phyloP scores from a whole-genome alignment of 495 filamentous ascomycete genomes.

The Astrothelium subdiscretum region DNA sequence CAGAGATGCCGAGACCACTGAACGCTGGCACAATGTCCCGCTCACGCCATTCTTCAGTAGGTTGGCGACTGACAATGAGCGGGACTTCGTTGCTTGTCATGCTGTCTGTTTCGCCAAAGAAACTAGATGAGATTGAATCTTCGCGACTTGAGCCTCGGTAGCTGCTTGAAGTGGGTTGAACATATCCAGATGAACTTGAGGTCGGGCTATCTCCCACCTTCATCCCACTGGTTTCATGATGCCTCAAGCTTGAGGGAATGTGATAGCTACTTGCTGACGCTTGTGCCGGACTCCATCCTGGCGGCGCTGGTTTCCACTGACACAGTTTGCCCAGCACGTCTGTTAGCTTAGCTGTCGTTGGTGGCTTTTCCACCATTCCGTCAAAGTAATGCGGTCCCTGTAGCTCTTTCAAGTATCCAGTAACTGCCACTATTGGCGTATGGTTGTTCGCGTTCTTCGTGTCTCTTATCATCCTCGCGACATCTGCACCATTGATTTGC shows the following conservation, averaged over 20 bases:
- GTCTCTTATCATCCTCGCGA: conserved; percentile 92
- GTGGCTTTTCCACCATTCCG: conserved; percentile 87
- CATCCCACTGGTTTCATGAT: conserved; percentile 34
- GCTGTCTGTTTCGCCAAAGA: conserved; percentile 75
- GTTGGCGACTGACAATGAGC: conserved; percentile 57
- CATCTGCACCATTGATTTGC: conserved; percentile 85
- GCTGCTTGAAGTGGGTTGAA: conserved; percentile 54
- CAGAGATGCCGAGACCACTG: conserved; percentile 61
- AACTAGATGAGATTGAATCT: conserved; percentile 76
- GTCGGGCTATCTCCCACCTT: conserved; percentile 71
- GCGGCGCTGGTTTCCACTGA: conserved; percentile 73
- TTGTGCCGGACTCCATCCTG: conserved; percentile 29
- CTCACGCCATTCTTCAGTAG: conserved; percentile 57
- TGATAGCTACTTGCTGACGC: conserved; percentile 39
- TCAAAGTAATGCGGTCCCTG: conserved; percentile 92
- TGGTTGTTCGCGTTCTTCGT: conserved; percentile 88
- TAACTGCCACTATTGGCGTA: conserved; percentile 94
- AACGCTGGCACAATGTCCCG: conserved; percentile 34
- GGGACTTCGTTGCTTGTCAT: conserved; percentile 68
- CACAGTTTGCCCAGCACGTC: conserved; percentile 78
- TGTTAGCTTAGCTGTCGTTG: conserved; percentile 74
- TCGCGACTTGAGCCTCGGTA: conserved; percentile 67
- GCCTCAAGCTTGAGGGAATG: conserved; percentile 46
- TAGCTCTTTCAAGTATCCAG: conserved; percentile 91
- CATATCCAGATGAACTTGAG: conserved; percentile 68